Evolutionary conservation across 106 monocot species (phyloP), one percentile per base, ranked within the genome.

Genomic region (Dendrobium officinale): DNA sequence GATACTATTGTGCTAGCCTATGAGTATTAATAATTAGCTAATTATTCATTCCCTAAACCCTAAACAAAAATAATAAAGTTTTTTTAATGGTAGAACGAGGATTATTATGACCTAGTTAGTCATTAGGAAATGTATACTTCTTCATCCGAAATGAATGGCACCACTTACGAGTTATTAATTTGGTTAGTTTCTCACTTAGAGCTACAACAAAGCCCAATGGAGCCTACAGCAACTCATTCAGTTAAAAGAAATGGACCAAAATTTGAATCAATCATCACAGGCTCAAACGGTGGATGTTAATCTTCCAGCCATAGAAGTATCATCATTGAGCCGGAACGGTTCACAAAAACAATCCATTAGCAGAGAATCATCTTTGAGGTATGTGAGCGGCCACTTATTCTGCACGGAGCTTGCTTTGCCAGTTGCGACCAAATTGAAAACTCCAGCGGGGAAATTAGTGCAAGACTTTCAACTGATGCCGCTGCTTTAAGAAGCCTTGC

Each of bases 391-490:
- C 61, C 15, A 74, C 78, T 10, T 86, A 88, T 10, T 88, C 66
- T 83, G 80, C 0, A 44, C 73, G 13, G 40, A 79, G 17, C 70
- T 79, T 77, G 86, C 82, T 33, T 49, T 88, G 66, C 86, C 81
- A 26, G 55, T 26, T 26, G 26, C 26, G 91, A 91, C 73, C 72
- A 86, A 9, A 67, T 82, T 29, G 84, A 85, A 16, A 91, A 91
- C 76, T 86, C 91, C 31, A 88, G 88, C 58, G 91, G 91, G 51
- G 91, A 86, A 45, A 88, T 91, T 19, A 86, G 91, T 10, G 88
- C 88, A 78, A 84, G 85, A 76, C 26, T 91, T 72, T 88, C 88
- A 33, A 77, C 88, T 33, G 88, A 91, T 81, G 91, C 88, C 78
- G 91, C 88, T 0, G 82, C 80, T 27, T 84, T 91, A 59, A 85